Evolutionary conservation across 192 early-diverging fungal genomes (phyloP).

Genomic region (Diversispora epigaea): DNA sequence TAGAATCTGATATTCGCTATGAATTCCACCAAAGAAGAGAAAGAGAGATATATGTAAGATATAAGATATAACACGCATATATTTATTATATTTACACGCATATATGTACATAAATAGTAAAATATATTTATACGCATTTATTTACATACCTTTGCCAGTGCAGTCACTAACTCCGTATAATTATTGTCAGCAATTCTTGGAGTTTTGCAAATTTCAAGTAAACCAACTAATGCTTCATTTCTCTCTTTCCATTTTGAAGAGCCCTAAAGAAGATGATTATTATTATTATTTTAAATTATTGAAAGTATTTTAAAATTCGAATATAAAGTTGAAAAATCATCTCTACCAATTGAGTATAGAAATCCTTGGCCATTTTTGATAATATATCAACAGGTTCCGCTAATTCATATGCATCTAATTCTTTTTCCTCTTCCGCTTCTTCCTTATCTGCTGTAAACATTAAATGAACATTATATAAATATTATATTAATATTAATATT

Average conservation of each 20-base stretch:
- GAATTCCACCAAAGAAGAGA: slow-evolving; percentile 4
- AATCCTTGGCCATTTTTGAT: slow-evolving; percentile 79
- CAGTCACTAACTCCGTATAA: slow-evolving; percentile 79
- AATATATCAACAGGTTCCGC: slow-evolving; percentile 90
- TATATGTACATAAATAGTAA: background rate
- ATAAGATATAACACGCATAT: too few relatives aligned
- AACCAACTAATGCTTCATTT: slow-evolving; percentile 82
- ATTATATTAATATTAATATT: background rate
- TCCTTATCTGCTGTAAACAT: slow-evolving; percentile 31
- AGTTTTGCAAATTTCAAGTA: slow-evolving; percentile 67
- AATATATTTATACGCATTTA: background rate
- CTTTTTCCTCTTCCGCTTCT: slow-evolving; percentile 54
- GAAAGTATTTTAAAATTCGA: too few relatives aligned
- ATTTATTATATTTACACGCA: background rate
- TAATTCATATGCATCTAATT: slow-evolving; percentile 76
- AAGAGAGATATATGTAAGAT: slow-evolving; percentile 2
- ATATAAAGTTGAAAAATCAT: too few relatives aligned
- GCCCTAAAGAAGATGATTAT: slow-evolving; percentile 31
- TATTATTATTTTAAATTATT: too few relatives aligned
- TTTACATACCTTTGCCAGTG: slow-evolving; percentile 72
- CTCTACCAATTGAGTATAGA: slow-evolving; percentile 67
- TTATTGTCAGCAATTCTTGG: slow-evolving; percentile 75
- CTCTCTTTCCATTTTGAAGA: slow-evolving; percentile 97
- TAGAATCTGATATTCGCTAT: slow-evolving; percentile 78
- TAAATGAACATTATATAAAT: background rate